Conservation (phyloP, 2,329 filamentous ascomycete genomes). For the Alternaria sp. region DNA sequence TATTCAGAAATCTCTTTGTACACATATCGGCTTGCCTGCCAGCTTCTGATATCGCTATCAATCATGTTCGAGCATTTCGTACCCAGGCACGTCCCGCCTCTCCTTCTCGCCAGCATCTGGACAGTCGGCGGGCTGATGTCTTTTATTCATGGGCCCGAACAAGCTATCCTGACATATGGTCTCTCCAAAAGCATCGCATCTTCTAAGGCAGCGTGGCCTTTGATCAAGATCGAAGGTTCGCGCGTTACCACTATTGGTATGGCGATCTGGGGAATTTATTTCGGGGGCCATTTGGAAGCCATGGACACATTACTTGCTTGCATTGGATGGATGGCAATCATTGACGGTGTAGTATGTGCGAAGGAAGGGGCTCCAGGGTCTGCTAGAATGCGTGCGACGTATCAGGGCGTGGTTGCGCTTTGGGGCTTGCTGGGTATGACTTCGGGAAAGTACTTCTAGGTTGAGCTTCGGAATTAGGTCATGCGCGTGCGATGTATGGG, state of each 20-base stretch:
- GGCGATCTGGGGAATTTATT: slow-evolving; percentile 15
- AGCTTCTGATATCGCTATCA: not conserved
- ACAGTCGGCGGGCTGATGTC: slow-evolving; percentile 22
- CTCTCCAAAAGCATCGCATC: not conserved
- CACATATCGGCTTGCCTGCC: not conserved
- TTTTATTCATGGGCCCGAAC: slow-evolving; percentile 6
- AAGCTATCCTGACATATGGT: not conserved
- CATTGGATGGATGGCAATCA: slow-evolving; percentile 23
- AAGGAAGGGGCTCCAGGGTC: slow-evolving; percentile 17
- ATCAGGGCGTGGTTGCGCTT: slow-evolving; percentile 17
- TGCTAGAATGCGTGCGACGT: slow-evolving; percentile 11
- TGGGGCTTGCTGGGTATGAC: slow-evolving; percentile 28
- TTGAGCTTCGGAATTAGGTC: not conserved
- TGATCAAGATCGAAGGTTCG: not conserved
- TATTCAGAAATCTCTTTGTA: not conserved
- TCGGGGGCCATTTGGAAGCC: slow-evolving; percentile 23
- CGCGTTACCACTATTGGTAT: not conserved
- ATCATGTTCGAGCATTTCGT: not conserved
- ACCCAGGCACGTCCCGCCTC: slow-evolving; percentile 20
- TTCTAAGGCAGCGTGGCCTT: not conserved
- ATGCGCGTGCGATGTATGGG: not conserved
- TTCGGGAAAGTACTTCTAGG: slow-evolving; percentile 20
- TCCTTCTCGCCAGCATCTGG: slow-evolving; percentile 25
- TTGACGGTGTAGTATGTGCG: slow-evolving; percentile 21
- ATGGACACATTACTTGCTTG: slow-evolving; percentile 22